Percentiles rank a stretch among this genome's conserved stretches.
These are phyloP conservation scores for Podospora tetraspora DNA, from an alignment of 495 filamentous ascomycete genomes.

Conservation along the genomic window DNA sequence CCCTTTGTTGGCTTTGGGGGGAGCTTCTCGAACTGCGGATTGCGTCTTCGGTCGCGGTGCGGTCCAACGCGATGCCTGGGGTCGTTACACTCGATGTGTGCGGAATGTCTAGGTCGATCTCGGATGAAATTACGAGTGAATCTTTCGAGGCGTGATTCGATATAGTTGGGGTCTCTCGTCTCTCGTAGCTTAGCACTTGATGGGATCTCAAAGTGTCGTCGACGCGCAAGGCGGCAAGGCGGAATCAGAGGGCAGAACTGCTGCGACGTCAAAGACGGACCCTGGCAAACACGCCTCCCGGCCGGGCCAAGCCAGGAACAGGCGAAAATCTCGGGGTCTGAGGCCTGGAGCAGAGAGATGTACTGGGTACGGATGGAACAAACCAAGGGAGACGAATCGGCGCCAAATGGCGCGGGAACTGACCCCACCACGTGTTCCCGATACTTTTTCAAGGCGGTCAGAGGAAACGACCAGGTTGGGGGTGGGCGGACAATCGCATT, in stretches of 20 bases:
- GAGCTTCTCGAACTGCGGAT: background rate
- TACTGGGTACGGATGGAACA: background rate
- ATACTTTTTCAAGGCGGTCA: background rate
- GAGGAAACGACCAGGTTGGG: background rate
- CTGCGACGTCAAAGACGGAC: background rate
- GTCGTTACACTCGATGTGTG: background rate
- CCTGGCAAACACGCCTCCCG: background rate
- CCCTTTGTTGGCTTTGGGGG: background rate
- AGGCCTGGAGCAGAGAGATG: background rate
- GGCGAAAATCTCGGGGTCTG: background rate
- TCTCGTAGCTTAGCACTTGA: background rate
- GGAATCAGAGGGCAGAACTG: slow-evolving; percentile 23
- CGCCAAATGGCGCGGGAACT: background rate
- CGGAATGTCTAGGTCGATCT: background rate
- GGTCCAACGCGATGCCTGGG: background rate
- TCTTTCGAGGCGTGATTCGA: background rate
- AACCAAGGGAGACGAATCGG: background rate
- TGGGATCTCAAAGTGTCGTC: slow-evolving; percentile 13
- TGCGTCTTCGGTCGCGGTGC: background rate
- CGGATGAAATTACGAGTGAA: background rate
- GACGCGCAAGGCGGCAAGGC: slow-evolving; percentile 22
- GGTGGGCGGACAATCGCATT: background rate
- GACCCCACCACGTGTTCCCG: background rate
- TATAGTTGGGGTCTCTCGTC: background rate
- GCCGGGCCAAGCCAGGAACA: background rate